Base-by-base conservation (phyloP, 441 rosid species). In the Pelargonium cotyledonis region DNA sequence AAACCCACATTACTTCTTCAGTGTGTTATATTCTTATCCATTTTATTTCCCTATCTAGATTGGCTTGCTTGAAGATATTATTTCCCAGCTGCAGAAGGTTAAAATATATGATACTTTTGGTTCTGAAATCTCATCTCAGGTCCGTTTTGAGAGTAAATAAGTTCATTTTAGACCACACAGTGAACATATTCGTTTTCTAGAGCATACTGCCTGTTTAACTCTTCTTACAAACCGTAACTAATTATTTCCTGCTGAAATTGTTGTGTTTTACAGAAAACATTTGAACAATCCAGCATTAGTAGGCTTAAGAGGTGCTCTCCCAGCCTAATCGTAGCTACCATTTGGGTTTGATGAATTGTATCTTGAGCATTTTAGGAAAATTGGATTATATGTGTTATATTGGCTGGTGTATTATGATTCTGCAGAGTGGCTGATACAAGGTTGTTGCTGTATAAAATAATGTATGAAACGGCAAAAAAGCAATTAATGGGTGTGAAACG, bases 51-150 rank as follows among this genome's bases (percentile, higher is more conserved):
- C 73, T 67, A 11, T 78, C 77, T 75, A 93, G 98, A 83, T 93
- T 64, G 76, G 78, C 71, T 46, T 47, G 78, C 77, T 89, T 67
- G 88, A 85, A 81, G 92, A 86, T 78, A 75, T 69, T 68, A 73
- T 89, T 80, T 77, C 68, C 64, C 79, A 80, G 71, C 76, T 80
- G 75, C 84, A 82, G 85, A 88, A 77, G 77, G 82, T 77, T 71
- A 82, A 82, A 78, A 66, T 70, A 55, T 83, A 80, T 69, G 85
- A 78, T 82, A 73, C 68, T 74, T 80, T 89, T 67, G 77, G 85
- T 76, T 82, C 82, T 68, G 85, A 83, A 79, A 80, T 93, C 78
- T 81, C 72, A 64, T 77, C 87, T 74, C 89, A 86, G 97, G 97
- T 93, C 53, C 40, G 84, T 40, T 70, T 38, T 65, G 46, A 73